Base-by-base conservation (phyloP, 192 early-diverging fungal genomes). In the Ramicandelaber brevisporus region DNA sequence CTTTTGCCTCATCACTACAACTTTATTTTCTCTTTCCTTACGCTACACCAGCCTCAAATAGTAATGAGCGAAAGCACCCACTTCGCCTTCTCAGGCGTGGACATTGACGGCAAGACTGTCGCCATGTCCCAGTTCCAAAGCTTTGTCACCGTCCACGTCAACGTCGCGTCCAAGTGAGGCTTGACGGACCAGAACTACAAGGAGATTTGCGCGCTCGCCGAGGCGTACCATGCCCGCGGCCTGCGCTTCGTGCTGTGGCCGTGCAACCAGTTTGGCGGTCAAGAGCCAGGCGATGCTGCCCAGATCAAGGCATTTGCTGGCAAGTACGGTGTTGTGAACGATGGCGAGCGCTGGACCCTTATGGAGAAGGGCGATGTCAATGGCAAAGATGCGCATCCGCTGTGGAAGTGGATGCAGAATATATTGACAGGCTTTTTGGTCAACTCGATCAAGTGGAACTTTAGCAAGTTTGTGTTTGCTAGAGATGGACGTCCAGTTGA, bases 141-240 rank as follows among this genome's bases (percentile, higher is more conserved):
- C 59, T 78, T 85, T 49, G 72, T 70, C 16, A 61, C 79, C 13
- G 58, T 95, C 20, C 48, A 88, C 19, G 79, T 85, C 43, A 95
- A 95, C 49, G 73, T 80, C 7, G 87, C 84, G 14, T 80, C 75
- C 34, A 65, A 81, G 55, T 92, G 87, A 53, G 82, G 84, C 6
- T 78, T 77, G 43, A 80, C 80, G 19, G 47, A 54, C 4, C 81
- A 87, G 48, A n/a, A n/a, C n/a, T 79, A 79, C 54, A 43, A 48
- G 16, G 70, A 59, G 9, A 56, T 83, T 10, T 61, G 78, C 44
- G 40, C 61, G 28, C 47, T 83, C 30, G 59, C 76, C 48, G 36
- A 74, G 24, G 58, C 61, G 27, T 70, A 70, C 40, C 47, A 59
- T 17, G 61, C 62, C 25, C 34, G 58, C 25, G 85, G 79, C 7